phyloP scores from a whole-genome alignment of 352 stramenopile genomes.

The Poterioochromonas sp. region DNA sequence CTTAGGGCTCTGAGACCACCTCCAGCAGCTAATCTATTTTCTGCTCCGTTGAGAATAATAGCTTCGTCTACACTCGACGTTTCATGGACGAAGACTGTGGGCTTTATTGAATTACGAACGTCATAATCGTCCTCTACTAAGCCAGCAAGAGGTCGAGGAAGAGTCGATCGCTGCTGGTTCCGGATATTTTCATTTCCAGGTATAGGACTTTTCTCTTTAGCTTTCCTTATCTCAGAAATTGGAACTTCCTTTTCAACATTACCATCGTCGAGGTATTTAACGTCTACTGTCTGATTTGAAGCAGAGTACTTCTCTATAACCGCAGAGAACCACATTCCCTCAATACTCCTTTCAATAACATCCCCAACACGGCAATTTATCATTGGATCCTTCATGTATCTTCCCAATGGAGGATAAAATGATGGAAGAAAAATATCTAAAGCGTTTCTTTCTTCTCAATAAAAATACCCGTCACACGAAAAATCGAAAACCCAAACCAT shows the following conservation, averaged over 20 bases:
- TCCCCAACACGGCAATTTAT: neutral
- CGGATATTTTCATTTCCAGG: neutral
- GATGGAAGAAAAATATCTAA: neutral
- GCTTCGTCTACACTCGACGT: neutral
- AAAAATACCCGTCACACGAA: neutral
- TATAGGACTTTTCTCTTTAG: neutral
- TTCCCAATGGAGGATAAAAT: neutral
- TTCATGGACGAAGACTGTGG: neutral
- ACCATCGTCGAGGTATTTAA: slow-evolving; percentile 14
- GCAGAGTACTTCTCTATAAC: neutral
- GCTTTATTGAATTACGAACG: neutral
- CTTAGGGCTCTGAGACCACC: slow-evolving; percentile 9
- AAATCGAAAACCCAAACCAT: neutral
- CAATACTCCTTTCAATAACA: slow-evolving; percentile 12
- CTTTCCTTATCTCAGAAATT: neutral
- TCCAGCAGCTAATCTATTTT: slow-evolving; percentile 27
- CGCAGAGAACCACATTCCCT: neutral
- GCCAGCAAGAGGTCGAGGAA: slow-evolving; percentile 6
- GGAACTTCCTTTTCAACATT: slow-evolving; percentile 2
- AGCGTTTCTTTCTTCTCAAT: neutral
- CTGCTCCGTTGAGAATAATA: slow-evolving; percentile 20
- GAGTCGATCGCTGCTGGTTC: neutral
- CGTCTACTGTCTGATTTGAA: neutral
- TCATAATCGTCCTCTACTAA: slow-evolving; percentile 22
- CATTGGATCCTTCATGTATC: neutral